Conservation (phyloP, 306 rosid genomes). For the Vigna reflexopilosa region DNA sequence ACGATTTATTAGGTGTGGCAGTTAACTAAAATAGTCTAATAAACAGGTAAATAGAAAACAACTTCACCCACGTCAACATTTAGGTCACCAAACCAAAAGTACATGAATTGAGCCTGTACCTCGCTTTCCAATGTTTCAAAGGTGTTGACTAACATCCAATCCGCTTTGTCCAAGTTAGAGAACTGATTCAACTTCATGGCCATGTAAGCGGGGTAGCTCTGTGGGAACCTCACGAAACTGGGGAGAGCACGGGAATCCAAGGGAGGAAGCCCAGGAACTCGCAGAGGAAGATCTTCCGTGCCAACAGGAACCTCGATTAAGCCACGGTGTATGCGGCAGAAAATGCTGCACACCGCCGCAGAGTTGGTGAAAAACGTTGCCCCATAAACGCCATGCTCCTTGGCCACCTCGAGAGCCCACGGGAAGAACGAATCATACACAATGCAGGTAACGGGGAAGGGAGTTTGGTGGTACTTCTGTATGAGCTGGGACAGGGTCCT, state of each 20-base stretch:
- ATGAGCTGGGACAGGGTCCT: constrained; percentile 47
- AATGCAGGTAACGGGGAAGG: constrained; percentile 50
- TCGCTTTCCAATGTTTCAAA: constrained; percentile 61
- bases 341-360: constrained; percentile 50
- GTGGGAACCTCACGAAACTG: constrained; percentile 57
- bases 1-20: neutral
- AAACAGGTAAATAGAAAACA: neutral
- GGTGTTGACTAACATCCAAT: constrained; percentile 65
- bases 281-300: constrained; percentile 44
- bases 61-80: neutral
- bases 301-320: constrained; percentile 47
- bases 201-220: constrained; percentile 68
- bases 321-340: constrained; percentile 52
- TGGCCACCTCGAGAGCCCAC: constrained; percentile 66
- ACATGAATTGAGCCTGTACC: constrained; percentile 39
- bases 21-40: too few species aligned
- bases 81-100: neutral
- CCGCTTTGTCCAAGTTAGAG: constrained; percentile 56
- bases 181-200: constrained; percentile 67
- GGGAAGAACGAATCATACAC: constrained; percentile 60
- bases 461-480: constrained; percentile 1
- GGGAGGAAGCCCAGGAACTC: constrained; percentile 61
- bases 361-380: constrained; percentile 60
- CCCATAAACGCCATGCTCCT: constrained; percentile 47
- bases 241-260: constrained; percentile 57